These are phyloP conservation scores for Gymnopilus dilepis DNA, from an alignment of 768 basidiomycete species.

Conservation along the genomic window DNA sequence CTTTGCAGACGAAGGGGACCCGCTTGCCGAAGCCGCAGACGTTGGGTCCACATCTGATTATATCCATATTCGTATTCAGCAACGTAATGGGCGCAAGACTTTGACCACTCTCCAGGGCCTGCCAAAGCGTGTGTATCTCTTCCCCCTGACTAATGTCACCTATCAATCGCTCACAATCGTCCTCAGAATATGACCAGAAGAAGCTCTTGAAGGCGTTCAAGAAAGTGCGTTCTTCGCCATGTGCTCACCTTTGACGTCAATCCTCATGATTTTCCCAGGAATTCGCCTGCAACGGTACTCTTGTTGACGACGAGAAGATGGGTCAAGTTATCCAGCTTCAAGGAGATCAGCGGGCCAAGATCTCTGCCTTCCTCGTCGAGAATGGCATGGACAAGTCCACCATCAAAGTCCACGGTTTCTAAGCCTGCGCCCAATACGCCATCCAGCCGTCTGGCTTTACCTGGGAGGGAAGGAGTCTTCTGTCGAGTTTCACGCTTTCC, in stretches of 20 bases:
- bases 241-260: conserved; percentile 1
- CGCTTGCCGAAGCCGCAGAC: conserved; percentile 73
- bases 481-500: conserved; percentile 20
- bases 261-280: conserved; percentile 55
- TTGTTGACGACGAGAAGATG: conserved; percentile 94
- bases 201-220: conserved; percentile 99
- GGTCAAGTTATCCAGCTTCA: conserved; percentile 98
- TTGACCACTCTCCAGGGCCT: conserved; percentile 97
- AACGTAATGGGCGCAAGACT: conserved; percentile 98
- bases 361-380: conserved; percentile 83
- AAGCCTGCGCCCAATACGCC: conserved; percentile 29
- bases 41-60: conserved; percentile 84
- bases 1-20: conserved; percentile 94
- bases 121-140: conserved; percentile 71
- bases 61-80: conserved; percentile 97
- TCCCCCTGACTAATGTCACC: conserved; percentile 16
- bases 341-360: conserved; percentile 95
- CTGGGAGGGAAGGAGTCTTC: conserved; percentile 12
- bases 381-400: conserved; percentile 78
- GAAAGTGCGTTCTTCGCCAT: conserved; percentile 63
- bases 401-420: conserved; percentile 92
- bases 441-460: conserved; percentile 20
- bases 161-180: background rate
- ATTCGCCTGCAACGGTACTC: conserved; percentile 97
- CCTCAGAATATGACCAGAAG: conserved; percentile 93